Conservation (phyloP, 495 filamentous ascomycete genomes). For the Niebla homalea region DNA sequence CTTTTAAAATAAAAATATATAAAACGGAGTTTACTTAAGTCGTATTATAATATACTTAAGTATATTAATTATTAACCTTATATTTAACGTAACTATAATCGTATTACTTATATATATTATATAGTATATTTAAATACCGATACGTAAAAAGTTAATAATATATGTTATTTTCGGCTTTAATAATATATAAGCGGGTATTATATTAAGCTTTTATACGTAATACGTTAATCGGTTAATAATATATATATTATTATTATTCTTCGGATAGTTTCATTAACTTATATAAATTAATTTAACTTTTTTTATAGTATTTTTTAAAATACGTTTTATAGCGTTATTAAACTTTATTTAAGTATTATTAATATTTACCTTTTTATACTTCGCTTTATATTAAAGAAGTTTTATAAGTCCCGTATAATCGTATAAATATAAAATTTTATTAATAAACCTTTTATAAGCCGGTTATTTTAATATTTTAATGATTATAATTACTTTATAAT, state of each 20-base stretch:
- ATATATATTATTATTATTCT: no score
- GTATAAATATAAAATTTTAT: constrained; percentile 1
- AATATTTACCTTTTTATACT: no score
- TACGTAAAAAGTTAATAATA: neutral
- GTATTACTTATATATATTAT: constrained; percentile 2
- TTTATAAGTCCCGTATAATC: neutral
- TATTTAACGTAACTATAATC: neutral
- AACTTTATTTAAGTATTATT: no score
- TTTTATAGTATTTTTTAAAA: neutral
- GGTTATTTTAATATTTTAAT: neutral
- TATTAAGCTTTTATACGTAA: no score
- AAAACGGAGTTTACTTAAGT: neutral
- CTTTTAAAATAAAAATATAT: neutral
- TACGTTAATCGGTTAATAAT: no score
- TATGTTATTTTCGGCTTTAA: neutral
- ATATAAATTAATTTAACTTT: neutral
- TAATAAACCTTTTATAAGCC: constrained; percentile 2
- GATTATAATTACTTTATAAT: constrained; percentile 1
- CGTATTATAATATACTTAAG: constrained; percentile 2
- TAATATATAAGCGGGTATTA: no score
- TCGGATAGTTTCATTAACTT: no score
- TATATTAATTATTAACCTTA: constrained; percentile 1
- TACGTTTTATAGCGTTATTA: no score
- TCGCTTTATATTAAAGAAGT: no score
- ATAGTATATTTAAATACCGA: neutral